phyloP scores from a whole-genome alignment of 345 rosid genomes.

The Populus nigra region DNA sequence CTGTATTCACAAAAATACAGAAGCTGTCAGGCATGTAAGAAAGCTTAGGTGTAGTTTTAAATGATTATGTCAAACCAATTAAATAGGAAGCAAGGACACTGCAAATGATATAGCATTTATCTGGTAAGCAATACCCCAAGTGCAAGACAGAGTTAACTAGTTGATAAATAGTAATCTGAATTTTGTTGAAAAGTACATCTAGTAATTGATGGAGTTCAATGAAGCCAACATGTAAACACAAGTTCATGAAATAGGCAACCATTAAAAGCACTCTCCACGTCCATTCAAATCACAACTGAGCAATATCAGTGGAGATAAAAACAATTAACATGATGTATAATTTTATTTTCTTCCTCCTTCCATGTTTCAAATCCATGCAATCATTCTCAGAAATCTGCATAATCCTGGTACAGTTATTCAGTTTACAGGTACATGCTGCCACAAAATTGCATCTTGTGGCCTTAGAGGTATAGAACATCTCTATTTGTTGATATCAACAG shows the following conservation, averaged over 20 bases:
- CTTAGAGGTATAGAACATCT: not conserved
- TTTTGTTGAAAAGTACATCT: not conserved
- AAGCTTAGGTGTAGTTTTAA: slow-evolving; percentile 6
- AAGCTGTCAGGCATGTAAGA: slow-evolving; percentile 16
- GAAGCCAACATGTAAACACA: not conserved
- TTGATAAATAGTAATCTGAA: not conserved
- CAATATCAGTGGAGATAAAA: not conserved
- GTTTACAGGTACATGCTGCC: not conserved
- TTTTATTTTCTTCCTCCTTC: not conserved
- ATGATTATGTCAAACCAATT: not conserved
- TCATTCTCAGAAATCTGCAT: not conserved
- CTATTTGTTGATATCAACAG: not conserved
- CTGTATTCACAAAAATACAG: slow-evolving; percentile 37
- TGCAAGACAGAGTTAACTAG: not conserved
- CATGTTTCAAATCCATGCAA: not conserved
- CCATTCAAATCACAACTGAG: not conserved
- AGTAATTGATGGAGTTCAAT: not conserved
- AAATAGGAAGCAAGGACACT: not conserved
- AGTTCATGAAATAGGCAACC: not conserved
- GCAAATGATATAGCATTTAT: slow-evolving; percentile 1
- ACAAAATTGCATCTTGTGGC: not conserved
- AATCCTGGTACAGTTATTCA: not conserved
- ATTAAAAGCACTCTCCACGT: not conserved
- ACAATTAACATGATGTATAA: not conserved
- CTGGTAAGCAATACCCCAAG: not conserved